A percentile compares a stretch with the other conserved stretches of the same genome.
Conservation (phyloP, 345 rosid genomes). For the Microcos paniculata region DNA sequence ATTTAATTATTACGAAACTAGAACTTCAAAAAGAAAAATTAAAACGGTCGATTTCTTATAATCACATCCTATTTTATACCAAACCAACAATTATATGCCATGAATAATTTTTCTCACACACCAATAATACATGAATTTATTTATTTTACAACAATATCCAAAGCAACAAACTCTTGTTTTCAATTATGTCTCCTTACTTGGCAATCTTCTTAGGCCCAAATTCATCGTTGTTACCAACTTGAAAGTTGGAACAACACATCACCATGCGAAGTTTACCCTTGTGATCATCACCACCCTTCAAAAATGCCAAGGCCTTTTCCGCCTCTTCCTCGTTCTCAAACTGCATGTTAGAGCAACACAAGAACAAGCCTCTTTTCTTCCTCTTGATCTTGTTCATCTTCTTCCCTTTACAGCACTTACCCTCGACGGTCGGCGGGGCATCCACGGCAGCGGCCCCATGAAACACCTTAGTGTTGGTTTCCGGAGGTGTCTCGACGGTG, state of each 20-base stretch:
- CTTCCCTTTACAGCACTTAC: not conserved
- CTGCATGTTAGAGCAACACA: constrained; percentile 5
- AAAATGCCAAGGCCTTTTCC: not conserved
- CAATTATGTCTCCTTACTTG: not conserved
- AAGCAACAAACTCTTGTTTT: too few species aligned
- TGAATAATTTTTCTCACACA: not conserved
- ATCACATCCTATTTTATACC: not conserved
- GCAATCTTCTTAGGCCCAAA: not conserved
- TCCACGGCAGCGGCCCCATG: not conserved
- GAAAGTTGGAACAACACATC: constrained; percentile 10
- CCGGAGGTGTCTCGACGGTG: not conserved
- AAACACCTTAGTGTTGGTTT: not conserved
- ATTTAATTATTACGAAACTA: too few species aligned
- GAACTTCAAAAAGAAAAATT: not conserved
- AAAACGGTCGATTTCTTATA: not conserved
- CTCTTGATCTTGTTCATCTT: too few species aligned
- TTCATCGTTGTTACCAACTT: not conserved
- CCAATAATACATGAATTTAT: not conserved
- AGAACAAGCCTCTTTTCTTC: not conserved
- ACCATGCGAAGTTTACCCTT: not conserved
- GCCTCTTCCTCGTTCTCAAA: not conserved
- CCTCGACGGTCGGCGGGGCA: not conserved
- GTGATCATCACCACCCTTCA: not conserved
- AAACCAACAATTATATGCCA: not conserved
- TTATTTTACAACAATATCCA: not conserved